phyloP scores from a whole-genome alignment of 768 basidiomycete genomes.

The Russula foetens region DNA sequence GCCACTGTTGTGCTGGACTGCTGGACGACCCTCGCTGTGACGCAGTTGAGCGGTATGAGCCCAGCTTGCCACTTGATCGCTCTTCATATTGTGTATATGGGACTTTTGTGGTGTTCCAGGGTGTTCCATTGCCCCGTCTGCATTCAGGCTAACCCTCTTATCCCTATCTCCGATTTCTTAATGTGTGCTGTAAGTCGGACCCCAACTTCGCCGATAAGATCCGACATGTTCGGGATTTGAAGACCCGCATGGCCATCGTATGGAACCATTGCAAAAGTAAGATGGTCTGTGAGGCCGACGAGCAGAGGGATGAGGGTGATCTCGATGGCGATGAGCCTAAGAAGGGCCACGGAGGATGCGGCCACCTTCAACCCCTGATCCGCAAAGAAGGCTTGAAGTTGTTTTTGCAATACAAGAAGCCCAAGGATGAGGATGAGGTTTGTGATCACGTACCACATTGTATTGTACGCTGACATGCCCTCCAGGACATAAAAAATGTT shows the following conservation, averaged over 20 bases:
- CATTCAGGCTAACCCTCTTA: slow-evolving; percentile 54
- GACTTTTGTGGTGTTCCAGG: slow-evolving; percentile 15
- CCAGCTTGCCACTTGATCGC: slow-evolving; percentile 51
- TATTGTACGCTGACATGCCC: slow-evolving; percentile 3
- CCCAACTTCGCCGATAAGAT: slow-evolving; percentile 80
- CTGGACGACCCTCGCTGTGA: slow-evolving; percentile 55
- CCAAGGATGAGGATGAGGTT: slow-evolving; percentile 96
- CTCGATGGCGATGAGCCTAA: slow-evolving; percentile 64
- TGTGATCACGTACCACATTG: background rate
- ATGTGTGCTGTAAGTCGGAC: slow-evolving; percentile 56
- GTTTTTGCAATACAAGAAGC: slow-evolving; percentile 88
- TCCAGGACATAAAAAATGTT: slow-evolving; percentile 67
- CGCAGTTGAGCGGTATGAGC: slow-evolving; percentile 54
- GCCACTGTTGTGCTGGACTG: slow-evolving; percentile 37
- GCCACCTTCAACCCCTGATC: slow-evolving; percentile 81
- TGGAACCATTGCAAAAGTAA: slow-evolving; percentile 86
- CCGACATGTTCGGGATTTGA: slow-evolving; percentile 78
- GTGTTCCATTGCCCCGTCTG: slow-evolving; percentile 27
- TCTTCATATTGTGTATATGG: slow-evolving; percentile 37
- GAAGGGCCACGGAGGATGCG: slow-evolving; percentile 96
- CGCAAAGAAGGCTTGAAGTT: slow-evolving; percentile 94
- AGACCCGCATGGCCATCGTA: slow-evolving; percentile 78
- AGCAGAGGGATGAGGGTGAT: slow-evolving; percentile 77
- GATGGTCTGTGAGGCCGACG: slow-evolving; percentile 83
- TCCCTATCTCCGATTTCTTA: slow-evolving; percentile 27